Evolutionary conservation across 2,329 filamentous ascomycete genomes (phyloP).

Genomic region (Pseudogymnoascus sp.): DNA sequence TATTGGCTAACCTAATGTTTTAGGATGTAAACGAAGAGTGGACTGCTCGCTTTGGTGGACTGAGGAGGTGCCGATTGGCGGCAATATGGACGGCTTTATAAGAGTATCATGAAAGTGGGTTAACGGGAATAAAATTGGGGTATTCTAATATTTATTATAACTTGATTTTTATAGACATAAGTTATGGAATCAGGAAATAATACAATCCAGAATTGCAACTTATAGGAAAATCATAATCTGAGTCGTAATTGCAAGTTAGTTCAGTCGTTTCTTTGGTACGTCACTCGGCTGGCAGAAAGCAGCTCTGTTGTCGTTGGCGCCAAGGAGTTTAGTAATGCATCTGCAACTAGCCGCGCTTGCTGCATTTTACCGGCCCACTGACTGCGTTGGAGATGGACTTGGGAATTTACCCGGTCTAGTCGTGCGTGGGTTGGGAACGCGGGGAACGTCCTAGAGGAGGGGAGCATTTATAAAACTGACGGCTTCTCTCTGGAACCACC

Average conservation of each 20-base stretch:
- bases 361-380: background rate
- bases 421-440: background rate
- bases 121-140: background rate
- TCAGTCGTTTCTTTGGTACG: background rate
- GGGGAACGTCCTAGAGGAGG: background rate
- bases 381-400: background rate
- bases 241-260: background rate
- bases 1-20: background rate
- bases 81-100: slow-evolving; percentile 2
- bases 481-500: background rate
- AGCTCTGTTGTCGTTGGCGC: background rate
- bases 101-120: background rate
- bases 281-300: background rate
- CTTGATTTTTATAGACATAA: background rate
- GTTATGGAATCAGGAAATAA: background rate
- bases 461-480: background rate
- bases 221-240: background rate
- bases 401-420: slow-evolving; percentile 1
- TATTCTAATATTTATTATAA: background rate
- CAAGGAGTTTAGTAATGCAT: slow-evolving; percentile 5
- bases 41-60: background rate
- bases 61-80: slow-evolving; percentile 1
- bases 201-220: background rate
- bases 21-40: slow-evolving; percentile 1
- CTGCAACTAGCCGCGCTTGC: background rate